phyloP scores from a whole-genome alignment of 2,329 filamentous ascomycete genomes.

The Huntiella omanensis region DNA sequence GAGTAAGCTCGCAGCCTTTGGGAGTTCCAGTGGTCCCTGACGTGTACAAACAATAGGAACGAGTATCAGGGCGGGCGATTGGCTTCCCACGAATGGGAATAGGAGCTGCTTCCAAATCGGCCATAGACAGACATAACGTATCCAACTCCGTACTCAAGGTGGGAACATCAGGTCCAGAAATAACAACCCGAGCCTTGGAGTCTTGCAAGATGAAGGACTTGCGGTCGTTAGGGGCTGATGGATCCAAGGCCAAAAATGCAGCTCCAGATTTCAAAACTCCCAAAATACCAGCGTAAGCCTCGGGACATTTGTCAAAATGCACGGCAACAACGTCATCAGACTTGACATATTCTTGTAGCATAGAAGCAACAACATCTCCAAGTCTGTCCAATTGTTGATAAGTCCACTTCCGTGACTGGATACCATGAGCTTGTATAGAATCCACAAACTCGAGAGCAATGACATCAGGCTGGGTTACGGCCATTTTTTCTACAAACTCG shows the following conservation, averaged over 20 bases:
- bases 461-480: conserved; percentile 33
- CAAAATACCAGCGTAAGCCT: conserved; percentile 66
- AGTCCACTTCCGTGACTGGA: conserved; percentile 35
- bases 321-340: conserved; percentile 50
- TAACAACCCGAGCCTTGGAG: conserved; percentile 42
- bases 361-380: conserved; percentile 52
- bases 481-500: conserved; percentile 54
- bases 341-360: conserved; percentile 32
- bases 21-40: conserved; percentile 74
- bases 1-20: conserved; percentile 75
- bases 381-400: conserved; percentile 53
- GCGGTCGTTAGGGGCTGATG: conserved; percentile 49
- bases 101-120: conserved; percentile 13
- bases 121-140: conserved; percentile 19
- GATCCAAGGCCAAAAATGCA: conserved; percentile 64
- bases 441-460: conserved; percentile 60
- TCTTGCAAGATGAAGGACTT: conserved; percentile 64
- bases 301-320: conserved; percentile 70
- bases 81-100: background rate
- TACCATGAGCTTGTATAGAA: conserved; percentile 24
- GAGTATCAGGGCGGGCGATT: conserved; percentile 25
- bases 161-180: conserved; percentile 28
- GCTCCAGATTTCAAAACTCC: conserved; percentile 70
- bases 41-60: conserved; percentile 73
- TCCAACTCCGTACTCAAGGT: conserved; percentile 12